Conservation (phyloP, 495 filamentous ascomycete species). For the Penicillium goetzii region DNA sequence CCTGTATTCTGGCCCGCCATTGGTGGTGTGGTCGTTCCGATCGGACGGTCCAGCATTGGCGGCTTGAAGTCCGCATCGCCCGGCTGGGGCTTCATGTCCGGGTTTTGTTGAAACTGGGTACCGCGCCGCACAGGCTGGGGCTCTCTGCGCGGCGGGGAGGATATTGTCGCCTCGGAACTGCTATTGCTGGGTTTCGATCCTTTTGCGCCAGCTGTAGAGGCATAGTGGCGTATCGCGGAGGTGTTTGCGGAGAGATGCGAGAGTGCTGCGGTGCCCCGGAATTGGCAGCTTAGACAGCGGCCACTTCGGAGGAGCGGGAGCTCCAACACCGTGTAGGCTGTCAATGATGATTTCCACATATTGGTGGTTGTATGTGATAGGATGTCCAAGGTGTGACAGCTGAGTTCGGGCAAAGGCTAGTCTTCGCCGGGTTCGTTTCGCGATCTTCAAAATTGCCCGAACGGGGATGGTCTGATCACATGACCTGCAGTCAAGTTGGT, state of each 20-base stretch:
- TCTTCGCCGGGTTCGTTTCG: not conserved
- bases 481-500: not conserved
- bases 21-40: slow-evolving; percentile 77
- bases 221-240: slow-evolving; percentile 38
- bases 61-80: slow-evolving; percentile 67
- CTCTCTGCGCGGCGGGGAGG: slow-evolving; percentile 5
- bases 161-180: slow-evolving; percentile 12
- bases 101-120: slow-evolving; percentile 42
- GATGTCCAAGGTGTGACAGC: slow-evolving; percentile 18
- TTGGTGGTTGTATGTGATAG: slow-evolving; percentile 11
- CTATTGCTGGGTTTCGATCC: not conserved
- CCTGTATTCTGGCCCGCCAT: slow-evolving; percentile 78
- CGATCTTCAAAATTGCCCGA: slow-evolving; percentile 14
- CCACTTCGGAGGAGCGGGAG: slow-evolving; percentile 32
- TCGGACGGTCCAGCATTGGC: slow-evolving; percentile 72
- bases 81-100: slow-evolving; percentile 32
- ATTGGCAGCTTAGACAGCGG: slow-evolving; percentile 48
- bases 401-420: not conserved
- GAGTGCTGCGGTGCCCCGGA: slow-evolving; percentile 34
- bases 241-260: slow-evolving; percentile 28
- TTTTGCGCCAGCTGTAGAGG: slow-evolving; percentile 30
- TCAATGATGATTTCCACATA: slow-evolving; percentile 41
- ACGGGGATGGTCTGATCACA: slow-evolving; percentile 9
- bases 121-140: slow-evolving; percentile 16
- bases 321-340: slow-evolving; percentile 28